These are phyloP conservation scores for Kuraishia hungarica DNA, from an alignment of 805 yeast genomes.

Conservation along the genomic window DNA sequence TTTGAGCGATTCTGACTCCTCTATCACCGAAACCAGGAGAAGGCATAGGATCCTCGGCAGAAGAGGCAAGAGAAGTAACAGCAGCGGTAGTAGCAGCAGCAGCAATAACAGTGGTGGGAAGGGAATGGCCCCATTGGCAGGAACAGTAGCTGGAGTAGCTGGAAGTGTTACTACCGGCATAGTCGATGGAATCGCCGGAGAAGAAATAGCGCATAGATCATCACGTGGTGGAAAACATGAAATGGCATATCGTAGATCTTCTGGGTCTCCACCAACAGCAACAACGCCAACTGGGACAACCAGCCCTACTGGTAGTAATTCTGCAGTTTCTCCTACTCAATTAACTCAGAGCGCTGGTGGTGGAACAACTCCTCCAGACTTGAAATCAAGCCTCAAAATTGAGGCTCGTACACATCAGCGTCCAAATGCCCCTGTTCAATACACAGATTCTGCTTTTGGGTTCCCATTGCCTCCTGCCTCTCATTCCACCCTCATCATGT, in stretches of 20 bases:
- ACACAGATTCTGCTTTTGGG: constrained; percentile 79
- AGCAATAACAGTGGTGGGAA: not conserved
- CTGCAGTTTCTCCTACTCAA: not conserved
- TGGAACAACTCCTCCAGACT: not conserved
- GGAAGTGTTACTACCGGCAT: too few relatives aligned
- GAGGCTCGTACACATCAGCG: constrained; percentile 20
- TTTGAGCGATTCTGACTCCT: not conserved
- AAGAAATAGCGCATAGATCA: not conserved
- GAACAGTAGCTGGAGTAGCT: not conserved
- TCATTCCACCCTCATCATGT: constrained; percentile 67
- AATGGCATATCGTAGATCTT: not conserved
- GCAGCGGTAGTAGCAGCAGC: not conserved
- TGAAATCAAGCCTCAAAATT: constrained; percentile 17
- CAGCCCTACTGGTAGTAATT: not conserved
- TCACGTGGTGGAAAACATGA: not conserved
- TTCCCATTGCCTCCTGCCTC: constrained; percentile 81
- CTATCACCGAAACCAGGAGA: not conserved
- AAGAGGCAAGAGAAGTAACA: not conserved
- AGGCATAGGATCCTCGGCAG: not conserved
- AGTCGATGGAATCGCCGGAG: not conserved
- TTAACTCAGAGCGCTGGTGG: not conserved
- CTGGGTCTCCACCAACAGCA: not conserved
- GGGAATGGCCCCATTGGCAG: not conserved
- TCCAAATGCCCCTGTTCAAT: constrained; percentile 51
- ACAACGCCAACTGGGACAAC: not conserved